phyloP scores from a whole-genome alignment of 2,329 filamentous ascomycete species.

The Orbilia brochopaga region DNA sequence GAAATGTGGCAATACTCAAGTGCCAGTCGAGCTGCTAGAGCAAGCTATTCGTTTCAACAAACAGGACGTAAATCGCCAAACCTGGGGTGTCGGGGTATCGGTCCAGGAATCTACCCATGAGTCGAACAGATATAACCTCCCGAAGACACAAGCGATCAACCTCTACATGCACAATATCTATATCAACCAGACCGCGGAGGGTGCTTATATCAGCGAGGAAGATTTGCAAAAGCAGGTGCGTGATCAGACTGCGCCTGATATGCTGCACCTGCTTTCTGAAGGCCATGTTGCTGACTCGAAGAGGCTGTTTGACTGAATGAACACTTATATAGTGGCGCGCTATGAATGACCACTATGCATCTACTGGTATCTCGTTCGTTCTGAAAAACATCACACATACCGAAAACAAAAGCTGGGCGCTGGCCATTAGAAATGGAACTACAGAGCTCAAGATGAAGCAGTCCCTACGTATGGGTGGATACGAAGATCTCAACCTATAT shows the following conservation, averaged over 20 bases:
- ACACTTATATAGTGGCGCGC: conserved; percentile 6
- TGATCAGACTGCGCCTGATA: no score
- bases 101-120: no score
- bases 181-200: conserved; percentile 20
- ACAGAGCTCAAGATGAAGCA: conserved; percentile 27
- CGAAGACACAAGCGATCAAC: conserved; percentile 19
- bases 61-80: background rate
- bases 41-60: background rate
- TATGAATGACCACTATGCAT: conserved; percentile 26
- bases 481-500: conserved; percentile 28
- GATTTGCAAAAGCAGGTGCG: conserved; percentile 31
- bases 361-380: conserved; percentile 28
- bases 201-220: conserved; percentile 20
- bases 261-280: no score
- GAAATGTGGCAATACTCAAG: background rate
- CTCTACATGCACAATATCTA: conserved; percentile 32
- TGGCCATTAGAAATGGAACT: conserved; percentile 2
- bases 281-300: no score
- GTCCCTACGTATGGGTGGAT: conserved; percentile 18
- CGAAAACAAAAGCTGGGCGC: conserved; percentile 26
- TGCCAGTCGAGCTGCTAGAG: background rate
- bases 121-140: background rate
- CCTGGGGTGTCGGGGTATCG: background rate
- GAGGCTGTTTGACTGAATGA: background rate
- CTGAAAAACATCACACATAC: conserved; percentile 18